A percentile compares a stretch with the other conserved stretches of the same genome.
Evolutionary conservation across 306 rosid genomes (phyloP).

Genomic region (Cucumis cinereus): DNA sequence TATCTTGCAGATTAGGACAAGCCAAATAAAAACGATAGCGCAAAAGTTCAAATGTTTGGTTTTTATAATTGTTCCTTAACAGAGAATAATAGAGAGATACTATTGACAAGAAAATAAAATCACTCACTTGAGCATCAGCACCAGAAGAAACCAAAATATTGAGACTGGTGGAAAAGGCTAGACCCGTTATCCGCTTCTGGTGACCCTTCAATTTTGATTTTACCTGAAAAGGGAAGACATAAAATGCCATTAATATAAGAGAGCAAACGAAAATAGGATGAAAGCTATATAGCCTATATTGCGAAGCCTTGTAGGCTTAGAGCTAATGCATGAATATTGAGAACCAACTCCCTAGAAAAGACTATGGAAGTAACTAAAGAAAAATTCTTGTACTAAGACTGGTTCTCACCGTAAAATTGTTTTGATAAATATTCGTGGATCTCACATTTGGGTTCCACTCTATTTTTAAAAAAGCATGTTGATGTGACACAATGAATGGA

Average conservation of each 20-base stretch:
- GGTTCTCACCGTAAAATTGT: no score
- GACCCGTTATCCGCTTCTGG: conserved; percentile 63
- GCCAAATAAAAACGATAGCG: not conserved
- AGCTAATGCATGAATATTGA: not conserved
- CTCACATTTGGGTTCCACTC: no score
- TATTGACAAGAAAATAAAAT: not conserved
- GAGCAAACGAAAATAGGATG: not conserved
- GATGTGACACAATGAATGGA: no score
- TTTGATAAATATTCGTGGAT: no score
- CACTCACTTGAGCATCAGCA: conserved; percentile 75
- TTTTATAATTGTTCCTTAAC: not conserved
- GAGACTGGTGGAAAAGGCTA: conserved; percentile 71
- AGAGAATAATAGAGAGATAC: not conserved
- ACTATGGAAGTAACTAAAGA: not conserved
- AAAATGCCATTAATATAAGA: not conserved
- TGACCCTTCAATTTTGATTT: conserved; percentile 77
- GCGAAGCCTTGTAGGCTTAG: not conserved
- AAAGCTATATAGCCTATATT: no score
- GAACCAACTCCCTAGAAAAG: not conserved
- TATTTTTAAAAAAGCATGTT: no score
- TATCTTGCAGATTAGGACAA: not conserved
- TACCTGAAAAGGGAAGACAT: conserved; percentile 28
- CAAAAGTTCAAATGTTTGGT: not conserved
- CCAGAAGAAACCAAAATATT: conserved; percentile 72
- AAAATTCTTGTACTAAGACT: no score